A percentile compares a stretch with the other conserved stretches of the same genome.
These are phyloP conservation scores for Populus tremula DNA, from an alignment of 345 rosid species.

Conservation along the genomic window DNA sequence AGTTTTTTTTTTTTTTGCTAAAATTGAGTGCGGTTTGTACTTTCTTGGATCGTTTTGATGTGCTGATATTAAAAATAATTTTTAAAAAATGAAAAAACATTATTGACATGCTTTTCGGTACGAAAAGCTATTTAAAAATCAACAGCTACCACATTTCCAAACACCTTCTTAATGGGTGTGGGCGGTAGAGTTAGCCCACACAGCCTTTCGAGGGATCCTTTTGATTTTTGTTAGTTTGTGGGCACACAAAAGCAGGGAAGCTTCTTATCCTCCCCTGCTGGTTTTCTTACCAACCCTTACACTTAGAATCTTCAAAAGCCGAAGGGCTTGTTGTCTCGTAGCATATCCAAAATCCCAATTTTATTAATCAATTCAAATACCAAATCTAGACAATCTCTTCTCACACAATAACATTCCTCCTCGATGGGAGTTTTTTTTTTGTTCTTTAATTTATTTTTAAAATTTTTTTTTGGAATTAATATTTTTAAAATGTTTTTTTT, in stretches of 20 bases:
- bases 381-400: neutral
- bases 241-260: slow-evolving; percentile 58
- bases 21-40: too few species aligned
- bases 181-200: slow-evolving; percentile 36
- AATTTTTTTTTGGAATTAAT: too few species aligned
- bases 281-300: slow-evolving; percentile 46
- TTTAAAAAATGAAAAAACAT: too few species aligned
- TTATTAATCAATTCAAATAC: slow-evolving; percentile 12
- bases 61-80: too few species aligned
- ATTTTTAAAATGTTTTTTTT: too few species aligned
- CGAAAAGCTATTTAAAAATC: too few species aligned
- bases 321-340: slow-evolving; percentile 6
- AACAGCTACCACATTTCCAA: too few species aligned
- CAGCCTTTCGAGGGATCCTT: slow-evolving; percentile 25
- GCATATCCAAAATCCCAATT: slow-evolving; percentile 11
- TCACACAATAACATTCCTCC: neutral
- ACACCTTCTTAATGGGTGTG: slow-evolving; percentile 30
- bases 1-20: too few species aligned
- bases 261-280: slow-evolving; percentile 42
- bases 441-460: too few species aligned
- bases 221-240: slow-evolving; percentile 39
- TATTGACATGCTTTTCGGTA: too few species aligned
- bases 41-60: too few species aligned
- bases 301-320: slow-evolving; percentile 54
- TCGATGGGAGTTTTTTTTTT: too few species aligned